Base-by-base conservation (phyloP, 129 eudicot genomes). In the Centaurea solstitialis region DNA sequence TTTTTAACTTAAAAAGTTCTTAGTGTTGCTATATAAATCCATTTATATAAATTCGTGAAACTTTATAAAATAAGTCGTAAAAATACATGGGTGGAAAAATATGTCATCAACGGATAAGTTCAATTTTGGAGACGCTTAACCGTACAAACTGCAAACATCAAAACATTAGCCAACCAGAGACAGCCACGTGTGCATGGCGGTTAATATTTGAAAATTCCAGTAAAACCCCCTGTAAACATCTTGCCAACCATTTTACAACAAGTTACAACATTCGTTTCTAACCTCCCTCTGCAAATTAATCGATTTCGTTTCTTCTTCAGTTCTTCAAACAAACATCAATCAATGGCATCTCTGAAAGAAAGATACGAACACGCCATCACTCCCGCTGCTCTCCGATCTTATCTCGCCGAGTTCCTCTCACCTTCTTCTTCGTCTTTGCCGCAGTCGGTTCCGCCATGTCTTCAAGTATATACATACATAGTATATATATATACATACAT, bases 321-420 rank as follows among this genome's bases (percentile, higher is more conserved):
- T 26, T 76, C 76, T 26, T 26, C 30, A 26, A 76, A 75, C 43
- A 68, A n/a, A n/a, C n/a, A n/a, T n/a, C n/a, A n/a, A n/a, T 70
- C 73, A 80, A 87, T 91, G 94, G 88, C 94, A 15, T 80, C 98
- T 47, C 85, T 95, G 9, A 84, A 65, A 39, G 35, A 87, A 72
- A 87, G 91, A 30, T 86, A 92, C 33, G 84, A 85, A 68, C 94
- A 89, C 82, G 77, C 93, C 6, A 72, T 91, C 37, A 93, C 93
- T 59, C 84, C 93, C 61, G 67, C 81, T 69, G 97, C 99, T 59
- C 72, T 93, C 15, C 45, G 97, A 84, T 76, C 97, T 5, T 95
- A 95, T 79, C 84, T 95, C 5, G 99, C 99, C 9, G 99, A 95
- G 89, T 93, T 91, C 80, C 87, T 95, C 79, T 95, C 77, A 95